These are phyloP conservation scores for Pyrenochaeta sp. DNA, from an alignment of 2,329 filamentous ascomycete species.

Conservation along the genomic window DNA sequence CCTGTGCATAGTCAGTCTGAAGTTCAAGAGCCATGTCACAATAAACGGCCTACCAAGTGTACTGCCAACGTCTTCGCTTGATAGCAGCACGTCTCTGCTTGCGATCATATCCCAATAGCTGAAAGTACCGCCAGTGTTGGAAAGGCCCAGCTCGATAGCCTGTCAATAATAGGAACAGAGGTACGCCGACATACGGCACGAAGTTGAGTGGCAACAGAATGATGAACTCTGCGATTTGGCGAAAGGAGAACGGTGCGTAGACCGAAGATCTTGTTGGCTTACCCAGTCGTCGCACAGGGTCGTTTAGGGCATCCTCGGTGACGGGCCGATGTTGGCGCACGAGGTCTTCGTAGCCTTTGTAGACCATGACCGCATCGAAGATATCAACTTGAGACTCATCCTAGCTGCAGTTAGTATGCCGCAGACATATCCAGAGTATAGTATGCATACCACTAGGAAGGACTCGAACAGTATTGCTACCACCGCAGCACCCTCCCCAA, in stretches of 20 bases:
- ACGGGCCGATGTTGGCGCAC: constrained; percentile 60
- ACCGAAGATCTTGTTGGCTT: constrained; percentile 79
- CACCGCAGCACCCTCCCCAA: constrained; percentile 71
- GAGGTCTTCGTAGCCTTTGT: constrained; percentile 71
- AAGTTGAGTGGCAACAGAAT: constrained; percentile 76
- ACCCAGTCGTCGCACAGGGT: constrained; percentile 80
- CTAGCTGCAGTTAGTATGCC: constrained; percentile 14
- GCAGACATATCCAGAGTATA: neutral
- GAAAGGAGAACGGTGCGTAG: constrained; percentile 87
- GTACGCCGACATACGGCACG: constrained; percentile 81
- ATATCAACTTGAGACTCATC: constrained; percentile 80
- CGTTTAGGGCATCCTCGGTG: constrained; percentile 71
- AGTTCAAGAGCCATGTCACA: neutral
- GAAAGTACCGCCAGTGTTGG: constrained; percentile 90
- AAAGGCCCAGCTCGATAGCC: constrained; percentile 88
- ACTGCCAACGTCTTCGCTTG: constrained; percentile 75
- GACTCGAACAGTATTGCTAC: constrained; percentile 65
- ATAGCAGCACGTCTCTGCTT: constrained; percentile 77
- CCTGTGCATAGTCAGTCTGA: constrained; percentile 46
- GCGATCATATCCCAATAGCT: constrained; percentile 77
- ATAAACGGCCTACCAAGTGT: constrained; percentile 70
- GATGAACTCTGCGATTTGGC: constrained; percentile 89
- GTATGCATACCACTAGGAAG: constrained; percentile 53
- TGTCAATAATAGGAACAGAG: constrained; percentile 86
- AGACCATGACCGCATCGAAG: constrained; percentile 80